Base-by-base conservation (phyloP, 768 basidiomycete species). In the Postia placenta region DNA sequence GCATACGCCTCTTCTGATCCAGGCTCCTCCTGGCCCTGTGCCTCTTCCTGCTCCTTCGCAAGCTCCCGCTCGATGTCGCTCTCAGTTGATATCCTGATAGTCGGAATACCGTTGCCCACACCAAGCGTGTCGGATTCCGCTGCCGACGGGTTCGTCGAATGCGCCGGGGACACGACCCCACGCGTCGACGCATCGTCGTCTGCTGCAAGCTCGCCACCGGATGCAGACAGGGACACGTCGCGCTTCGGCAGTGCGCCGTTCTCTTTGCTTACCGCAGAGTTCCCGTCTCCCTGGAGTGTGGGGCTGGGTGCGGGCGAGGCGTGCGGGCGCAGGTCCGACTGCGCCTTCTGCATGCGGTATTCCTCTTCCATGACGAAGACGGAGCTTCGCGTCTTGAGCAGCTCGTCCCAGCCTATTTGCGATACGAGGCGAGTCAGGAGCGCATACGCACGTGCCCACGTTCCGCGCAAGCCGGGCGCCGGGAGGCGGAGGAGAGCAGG, bases 291-390 rank as follows among this genome's bases (percentile, higher is more conserved):
- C 55, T 43, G 50, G 56, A 56, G 20, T 50, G 4, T 53, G 51
- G n/a, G 27, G 43, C 15, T 52, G 47, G 43, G 54, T 47, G 14
- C 60, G 2, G 48, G 15, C 3, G 52, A 42, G 2, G 56, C n/a
- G 53, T 63, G 43, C 2, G 71, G 64, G 42, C 74, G 71, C n/a
- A 86, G 72, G 24, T 93, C 90, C 2, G 64, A 70, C 4, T 87
- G 80, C 2, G 87, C 85, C 64, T 97, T 97, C 71, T 97, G 95
- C 83, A 90, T 87, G 30, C 96, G 79, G 64, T 99, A 99, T 64
- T 99, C 96, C 64, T 99, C 95, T 64, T 98, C 96, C 96, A 99
- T 99, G 35, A 99, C 96, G 67, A 99, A 98, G 12, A 99, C 96
- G 30, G 74, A 69, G 65, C 90, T 92, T 77, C 96, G 84, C 12